Percentiles rank a stretch among this genome's conserved stretches.
Conservation (phyloP, 805 yeast species). For the Candida incommunis region DNA sequence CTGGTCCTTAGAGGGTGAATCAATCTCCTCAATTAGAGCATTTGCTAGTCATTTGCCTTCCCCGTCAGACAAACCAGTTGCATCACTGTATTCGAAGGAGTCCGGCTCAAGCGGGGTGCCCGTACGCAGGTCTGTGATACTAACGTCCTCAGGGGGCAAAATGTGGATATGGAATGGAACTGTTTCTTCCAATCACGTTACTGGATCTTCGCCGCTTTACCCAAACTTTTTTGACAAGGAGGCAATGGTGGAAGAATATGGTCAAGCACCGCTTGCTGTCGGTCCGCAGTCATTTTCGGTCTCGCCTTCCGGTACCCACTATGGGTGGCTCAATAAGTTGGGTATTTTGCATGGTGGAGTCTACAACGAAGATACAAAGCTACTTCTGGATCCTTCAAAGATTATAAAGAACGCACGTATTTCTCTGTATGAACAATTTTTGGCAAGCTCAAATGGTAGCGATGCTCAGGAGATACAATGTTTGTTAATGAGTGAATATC, state of each 20-base stretch:
- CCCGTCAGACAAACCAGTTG: neutral
- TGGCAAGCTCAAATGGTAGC: too few species aligned
- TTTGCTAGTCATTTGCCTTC: neutral
- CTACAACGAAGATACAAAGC: conserved; percentile 11
- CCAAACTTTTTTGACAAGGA: conserved; percentile 16
- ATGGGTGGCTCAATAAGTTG: conserved; percentile 35
- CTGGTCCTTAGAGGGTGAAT: conserved; percentile 23
- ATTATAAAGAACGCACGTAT: conserved; percentile 25
- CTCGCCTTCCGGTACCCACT: conserved; percentile 7
- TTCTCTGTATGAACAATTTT: conserved; percentile 24
- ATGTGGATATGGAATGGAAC: conserved; percentile 15
- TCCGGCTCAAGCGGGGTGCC: neutral
- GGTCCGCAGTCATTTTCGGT: conserved; percentile 13
- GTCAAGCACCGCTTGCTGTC: conserved; percentile 4
- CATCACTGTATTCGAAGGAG: neutral
- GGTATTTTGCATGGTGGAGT: conserved; percentile 33
- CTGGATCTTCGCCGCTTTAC: conserved; percentile 16
- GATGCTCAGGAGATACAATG: conserved; percentile 11
- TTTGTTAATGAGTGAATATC: conserved; percentile 38
- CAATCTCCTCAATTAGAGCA: conserved; percentile 10
- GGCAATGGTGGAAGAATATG: conserved; percentile 13
- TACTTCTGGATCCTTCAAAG: conserved; percentile 9
- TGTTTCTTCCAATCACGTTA: conserved; percentile 11
- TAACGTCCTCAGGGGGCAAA: conserved; percentile 6
- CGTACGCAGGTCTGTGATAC: neutral